These are phyloP conservation scores for Eleusine coracana DNA, from an alignment of 176 grass and related monocot species.

Conservation along the genomic window DNA sequence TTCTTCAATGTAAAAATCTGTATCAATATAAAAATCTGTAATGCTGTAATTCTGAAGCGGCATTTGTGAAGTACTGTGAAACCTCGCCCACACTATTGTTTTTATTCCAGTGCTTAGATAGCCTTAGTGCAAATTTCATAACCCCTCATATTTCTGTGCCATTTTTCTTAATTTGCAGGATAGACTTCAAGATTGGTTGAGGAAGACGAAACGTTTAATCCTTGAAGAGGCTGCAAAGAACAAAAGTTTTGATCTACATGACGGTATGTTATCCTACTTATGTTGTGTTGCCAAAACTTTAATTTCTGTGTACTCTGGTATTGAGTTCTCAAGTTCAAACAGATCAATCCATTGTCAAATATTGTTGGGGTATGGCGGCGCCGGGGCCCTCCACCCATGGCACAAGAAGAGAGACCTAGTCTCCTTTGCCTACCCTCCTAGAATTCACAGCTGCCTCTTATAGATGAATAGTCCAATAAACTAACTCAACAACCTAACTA, in stretches of 20 bases:
- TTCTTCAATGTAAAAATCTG: too few relatives aligned
- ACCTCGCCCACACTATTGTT: neutral
- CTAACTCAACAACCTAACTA: too few relatives aligned
- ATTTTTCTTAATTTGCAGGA: constrained; percentile 60
- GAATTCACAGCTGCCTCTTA: too few relatives aligned
- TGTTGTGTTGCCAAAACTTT: constrained; percentile 16
- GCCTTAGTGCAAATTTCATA: constrained; percentile 17
- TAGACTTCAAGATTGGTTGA: constrained; percentile 82
- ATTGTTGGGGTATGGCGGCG: too few relatives aligned
- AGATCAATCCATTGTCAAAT: neutral
- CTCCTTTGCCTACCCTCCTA: too few relatives aligned
- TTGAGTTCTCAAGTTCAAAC: constrained; percentile 3
- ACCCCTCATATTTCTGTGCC: neutral
- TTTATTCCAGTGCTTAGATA: constrained; percentile 4
- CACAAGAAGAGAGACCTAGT: too few relatives aligned
- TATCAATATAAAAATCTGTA: neutral
- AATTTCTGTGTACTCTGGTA: neutral
- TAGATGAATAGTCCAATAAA: too few relatives aligned
- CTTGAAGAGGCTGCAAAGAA: constrained; percentile 79
- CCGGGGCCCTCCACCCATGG: too few relatives aligned
- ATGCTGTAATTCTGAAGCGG: neutral
- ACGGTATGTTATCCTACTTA: constrained; percentile 54
- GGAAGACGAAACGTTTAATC: constrained; percentile 69
- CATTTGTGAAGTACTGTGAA: neutral
- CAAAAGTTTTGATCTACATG: constrained; percentile 57